Base-by-base conservation (phyloP, 257 asterid genomes). In the Rhazya stricta region DNA sequence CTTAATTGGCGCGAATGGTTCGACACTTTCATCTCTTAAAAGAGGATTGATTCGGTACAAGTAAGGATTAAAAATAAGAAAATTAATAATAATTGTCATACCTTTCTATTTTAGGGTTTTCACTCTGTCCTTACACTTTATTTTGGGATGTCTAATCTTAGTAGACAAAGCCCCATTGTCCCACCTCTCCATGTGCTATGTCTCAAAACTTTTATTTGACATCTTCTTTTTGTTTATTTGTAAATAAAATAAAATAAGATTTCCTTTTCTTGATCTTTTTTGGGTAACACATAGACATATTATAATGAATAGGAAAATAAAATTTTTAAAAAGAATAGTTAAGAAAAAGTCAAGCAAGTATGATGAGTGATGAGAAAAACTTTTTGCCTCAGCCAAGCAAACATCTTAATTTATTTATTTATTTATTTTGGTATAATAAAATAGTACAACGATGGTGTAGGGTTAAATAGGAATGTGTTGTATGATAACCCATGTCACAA, bases 111-210 rank as follows among this genome's bases (percentile, higher is more conserved):
- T 62, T 37, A 62, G 39, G 39, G 70, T 65, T 19, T 65, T 65
- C 70, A 65, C 25, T 62, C 13, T 29, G 39, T 16, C 45, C 21
- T 62, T 4, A 32, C 48, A 65, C 46, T 19, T 65, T 8, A 18
- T 65, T 21, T 36, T 65, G 70, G 21, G 70, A 65, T 65, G 70
- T 62, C 16, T 62, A 62, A 62, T 34, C 42, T 36, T 34, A 29
- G 9, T 15, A 34, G 69, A n/a, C n/a, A 32, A 62, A 16, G 9
- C 19, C 25, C n/a, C 30, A 36, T 9, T 36, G 70, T 9, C 45
- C 70, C 70, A 39, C 48, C 1, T 30, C 30, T 34, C 70, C 70
- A 65, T 65, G 70, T 65, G 70, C 36, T 39, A 65, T 65, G 70
- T 65, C 48, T 65, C 48, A 62, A 19, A 39, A 36, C 48, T 65